Conservation (phyloP, 352 stramenopile genomes). For the Poterioochromonas sp. region DNA sequence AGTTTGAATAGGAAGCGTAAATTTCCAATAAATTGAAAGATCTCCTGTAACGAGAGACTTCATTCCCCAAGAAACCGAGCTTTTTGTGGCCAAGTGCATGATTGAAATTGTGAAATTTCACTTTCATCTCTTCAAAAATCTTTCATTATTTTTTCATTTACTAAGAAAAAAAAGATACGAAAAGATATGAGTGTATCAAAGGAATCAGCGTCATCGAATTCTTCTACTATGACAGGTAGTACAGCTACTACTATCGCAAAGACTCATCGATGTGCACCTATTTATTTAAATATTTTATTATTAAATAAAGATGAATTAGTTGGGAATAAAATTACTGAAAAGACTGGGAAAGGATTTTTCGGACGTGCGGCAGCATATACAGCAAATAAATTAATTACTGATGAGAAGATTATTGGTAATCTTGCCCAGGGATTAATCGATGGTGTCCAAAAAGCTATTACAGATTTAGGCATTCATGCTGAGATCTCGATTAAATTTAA, state of each 20-base stretch:
- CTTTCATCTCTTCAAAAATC: no score
- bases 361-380: neutral
- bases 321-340: neutral
- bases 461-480: neutral
- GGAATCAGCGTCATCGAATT: no score
- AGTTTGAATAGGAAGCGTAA: no score
- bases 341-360: slow-evolving; percentile 12
- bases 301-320: slow-evolving; percentile 24
- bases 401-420: neutral
- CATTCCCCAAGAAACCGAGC: no score
- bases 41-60: no score
- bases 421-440: neutral
- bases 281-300: slow-evolving; percentile 10
- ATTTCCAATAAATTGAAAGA: no score
- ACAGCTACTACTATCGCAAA: neutral
- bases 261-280: neutral
- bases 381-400: slow-evolving; percentile 2
- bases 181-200: no score
- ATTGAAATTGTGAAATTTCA: no score
- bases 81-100: no score
- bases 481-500: neutral
- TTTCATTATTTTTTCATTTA: no score
- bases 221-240: neutral
- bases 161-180: no score
- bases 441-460: neutral